Evolutionary conservation across 768 basidiomycete genomes (phyloP).

Genomic region (Pleurotus platypus): DNA sequence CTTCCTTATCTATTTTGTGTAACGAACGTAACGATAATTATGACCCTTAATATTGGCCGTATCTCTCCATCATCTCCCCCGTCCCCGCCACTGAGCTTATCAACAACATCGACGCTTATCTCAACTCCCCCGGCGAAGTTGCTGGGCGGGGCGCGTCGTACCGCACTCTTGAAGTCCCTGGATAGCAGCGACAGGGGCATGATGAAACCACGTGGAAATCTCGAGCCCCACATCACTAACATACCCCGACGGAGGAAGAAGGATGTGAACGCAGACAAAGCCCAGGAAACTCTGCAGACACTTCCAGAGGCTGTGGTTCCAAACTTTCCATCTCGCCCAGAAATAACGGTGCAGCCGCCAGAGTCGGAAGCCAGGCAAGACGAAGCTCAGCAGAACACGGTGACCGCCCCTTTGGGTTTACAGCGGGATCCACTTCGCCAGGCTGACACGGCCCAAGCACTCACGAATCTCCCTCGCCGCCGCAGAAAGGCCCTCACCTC

Average conservation of each 20-base stretch:
- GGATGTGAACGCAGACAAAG: neutral
- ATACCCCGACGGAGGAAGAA: slow-evolving; percentile 2
- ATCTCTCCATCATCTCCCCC: neutral
- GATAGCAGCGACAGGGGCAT: neutral
- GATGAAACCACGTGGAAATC: slow-evolving; percentile 6
- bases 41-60: neutral
- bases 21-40: slow-evolving; percentile 5
- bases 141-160: neutral
- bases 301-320: neutral
- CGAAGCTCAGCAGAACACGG: neutral
- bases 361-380: neutral
- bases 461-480: slow-evolving; percentile 4
- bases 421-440: neutral
- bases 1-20: slow-evolving; percentile 5
- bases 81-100: slow-evolving; percentile 2
- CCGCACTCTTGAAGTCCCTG: neutral
- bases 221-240: slow-evolving; percentile 7
- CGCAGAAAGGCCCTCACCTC: slow-evolving; percentile 1
- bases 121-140: neutral
- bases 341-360: neutral
- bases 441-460: neutral
- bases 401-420: neutral
- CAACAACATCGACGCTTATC: slow-evolving; percentile 3
- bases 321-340: neutral
- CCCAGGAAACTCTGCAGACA: neutral